Conservation (phyloP, 257 asterid genomes). For the Echium plantagineum region DNA sequence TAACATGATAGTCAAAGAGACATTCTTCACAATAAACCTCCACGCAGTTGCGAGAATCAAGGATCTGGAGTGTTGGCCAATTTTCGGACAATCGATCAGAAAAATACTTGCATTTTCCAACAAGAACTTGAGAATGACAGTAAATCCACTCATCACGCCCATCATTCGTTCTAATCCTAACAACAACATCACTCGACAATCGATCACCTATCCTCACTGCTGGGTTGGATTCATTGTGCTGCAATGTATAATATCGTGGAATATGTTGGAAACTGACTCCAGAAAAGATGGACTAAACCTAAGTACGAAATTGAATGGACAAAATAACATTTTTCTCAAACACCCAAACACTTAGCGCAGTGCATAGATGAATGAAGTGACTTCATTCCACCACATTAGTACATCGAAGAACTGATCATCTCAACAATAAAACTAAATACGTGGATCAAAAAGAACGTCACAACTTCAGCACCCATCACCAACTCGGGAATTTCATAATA, state of each 20-base stretch:
- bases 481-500: background rate
- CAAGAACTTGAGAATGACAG: slow-evolving; percentile 54
- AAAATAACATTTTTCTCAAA: background rate
- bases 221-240: slow-evolving; percentile 31
- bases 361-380: no score
- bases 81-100: slow-evolving; percentile 66
- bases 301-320: background rate
- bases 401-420: no score
- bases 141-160: slow-evolving; percentile 86
- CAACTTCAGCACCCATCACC: background rate
- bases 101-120: slow-evolving; percentile 53
- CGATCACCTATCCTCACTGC: slow-evolving; percentile 57
- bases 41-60: slow-evolving; percentile 79
- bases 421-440: no score
- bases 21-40: slow-evolving; percentile 71
- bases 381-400: no score
- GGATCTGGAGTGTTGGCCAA: slow-evolving; percentile 86
- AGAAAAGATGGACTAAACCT: background rate
- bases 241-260: slow-evolving; percentile 15
- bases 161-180: slow-evolving; percentile 63
- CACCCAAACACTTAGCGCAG: no score
- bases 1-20: slow-evolving; percentile 52
- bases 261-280: slow-evolving; percentile 5
- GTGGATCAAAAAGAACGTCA: background rate
- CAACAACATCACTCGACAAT: slow-evolving; percentile 71